Evolutionary conservation across 805 yeast genomes (phyloP).

Genomic region (Lipomyces japonicus): DNA sequence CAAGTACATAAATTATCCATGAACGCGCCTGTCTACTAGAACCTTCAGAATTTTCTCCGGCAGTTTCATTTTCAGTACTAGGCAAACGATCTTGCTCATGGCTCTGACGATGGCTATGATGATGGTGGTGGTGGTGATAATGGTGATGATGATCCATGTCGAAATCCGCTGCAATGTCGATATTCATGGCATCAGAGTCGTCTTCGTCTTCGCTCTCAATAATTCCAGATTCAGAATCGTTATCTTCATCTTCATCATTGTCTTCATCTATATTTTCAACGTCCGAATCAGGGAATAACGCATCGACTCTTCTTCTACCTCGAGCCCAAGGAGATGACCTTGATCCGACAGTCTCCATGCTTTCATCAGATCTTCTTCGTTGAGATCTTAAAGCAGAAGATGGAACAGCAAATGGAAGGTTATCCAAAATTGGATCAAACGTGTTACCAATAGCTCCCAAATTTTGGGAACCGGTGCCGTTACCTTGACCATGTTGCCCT

Average conservation of each 20-base stretch:
- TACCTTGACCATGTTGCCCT: conserved; percentile 11
- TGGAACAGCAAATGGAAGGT: conserved; percentile 10
- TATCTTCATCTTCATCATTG: conserved; percentile 12
- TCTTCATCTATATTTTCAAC: conserved; percentile 1
- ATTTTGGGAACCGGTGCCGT: conserved; percentile 6
- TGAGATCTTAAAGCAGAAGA: no score
- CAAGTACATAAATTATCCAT: conserved; percentile 63
- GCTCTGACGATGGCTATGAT: not conserved
- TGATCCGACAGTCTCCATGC: conserved; percentile 6
- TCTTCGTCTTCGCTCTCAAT: conserved; percentile 21
- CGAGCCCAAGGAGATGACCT: conserved; percentile 13
- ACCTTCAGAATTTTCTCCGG: not conserved
- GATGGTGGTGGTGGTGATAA: not conserved
- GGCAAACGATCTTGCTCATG: not conserved
- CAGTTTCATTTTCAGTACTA: not conserved
- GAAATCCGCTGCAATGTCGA: not conserved
- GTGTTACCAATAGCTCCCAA: conserved; percentile 4
- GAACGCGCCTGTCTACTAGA: no score
- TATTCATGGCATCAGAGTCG: conserved; percentile 10
- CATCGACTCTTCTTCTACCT: conserved; percentile 2
- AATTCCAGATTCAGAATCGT: conserved; percentile 14
- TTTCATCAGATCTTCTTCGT: conserved; percentile 21
- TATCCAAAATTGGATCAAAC: conserved; percentile 11
- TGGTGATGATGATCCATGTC: not conserved
- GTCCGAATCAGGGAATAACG: conserved; percentile 10